Conservation (phyloP, 306 rosid species). For the Vachellia pachyceras region DNA sequence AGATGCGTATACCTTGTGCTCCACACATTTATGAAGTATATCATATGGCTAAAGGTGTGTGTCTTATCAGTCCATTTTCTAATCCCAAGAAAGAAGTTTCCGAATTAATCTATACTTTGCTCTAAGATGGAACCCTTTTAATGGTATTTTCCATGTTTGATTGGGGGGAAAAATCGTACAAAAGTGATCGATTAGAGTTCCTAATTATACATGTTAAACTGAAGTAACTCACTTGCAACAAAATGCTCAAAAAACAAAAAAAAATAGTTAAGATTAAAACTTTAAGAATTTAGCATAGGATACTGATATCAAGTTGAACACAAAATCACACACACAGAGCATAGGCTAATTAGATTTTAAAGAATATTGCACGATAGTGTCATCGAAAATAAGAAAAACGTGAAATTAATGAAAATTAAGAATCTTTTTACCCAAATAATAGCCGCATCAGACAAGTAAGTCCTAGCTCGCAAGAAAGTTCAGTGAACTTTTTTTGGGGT, state of each 20-base stretch:
- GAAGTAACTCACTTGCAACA: background rate
- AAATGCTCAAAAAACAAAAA: background rate
- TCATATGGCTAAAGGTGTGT: conserved; percentile 13
- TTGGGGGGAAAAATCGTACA: background rate
- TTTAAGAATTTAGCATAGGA: background rate
- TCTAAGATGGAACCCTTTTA: background rate
- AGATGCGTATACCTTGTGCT: conserved; percentile 13
- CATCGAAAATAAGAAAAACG: background rate
- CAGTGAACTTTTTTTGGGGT: background rate
- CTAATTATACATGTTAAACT: background rate
- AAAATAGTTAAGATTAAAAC: background rate
- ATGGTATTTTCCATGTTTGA: background rate
- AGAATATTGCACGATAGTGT: background rate
- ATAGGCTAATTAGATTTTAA: background rate
- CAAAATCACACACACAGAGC: background rate
- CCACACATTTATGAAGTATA: conserved; percentile 23
- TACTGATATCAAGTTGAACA: background rate
- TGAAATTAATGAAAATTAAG: background rate
- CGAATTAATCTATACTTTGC: background rate
- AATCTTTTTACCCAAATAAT: background rate
- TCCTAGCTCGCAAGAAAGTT: background rate
- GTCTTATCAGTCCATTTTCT: background rate
- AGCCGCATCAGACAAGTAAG: background rate
- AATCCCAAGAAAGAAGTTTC: background rate
- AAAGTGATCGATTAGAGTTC: background rate